phyloP scores from a whole-genome alignment of 208 protist genomes.

The Tritrichomonas foetus region DNA sequence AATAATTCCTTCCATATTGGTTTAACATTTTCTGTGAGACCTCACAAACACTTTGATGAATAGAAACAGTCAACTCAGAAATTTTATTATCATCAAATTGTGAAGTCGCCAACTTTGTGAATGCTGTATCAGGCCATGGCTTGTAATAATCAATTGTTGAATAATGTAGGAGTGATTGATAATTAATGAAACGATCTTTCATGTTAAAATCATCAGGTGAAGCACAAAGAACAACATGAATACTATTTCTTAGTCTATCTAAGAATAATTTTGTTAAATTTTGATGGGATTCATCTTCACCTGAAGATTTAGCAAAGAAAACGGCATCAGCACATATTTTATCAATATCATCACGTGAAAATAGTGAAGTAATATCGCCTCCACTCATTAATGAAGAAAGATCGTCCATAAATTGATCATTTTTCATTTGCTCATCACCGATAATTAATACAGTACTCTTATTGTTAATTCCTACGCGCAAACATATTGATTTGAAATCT shows the following conservation, averaged over 20 bases:
- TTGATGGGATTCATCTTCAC: slow-evolving; percentile 77
- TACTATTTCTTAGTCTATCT: slow-evolving; percentile 74
- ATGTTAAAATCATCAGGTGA: slow-evolving; percentile 79
- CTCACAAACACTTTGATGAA: slow-evolving; percentile 64
- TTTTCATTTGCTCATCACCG: slow-evolving; percentile 75
- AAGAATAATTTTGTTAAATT: slow-evolving; percentile 81
- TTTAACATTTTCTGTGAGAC: slow-evolving; percentile 71
- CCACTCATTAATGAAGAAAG: slow-evolving; percentile 92
- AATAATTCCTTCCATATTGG: slow-evolving; percentile 77
- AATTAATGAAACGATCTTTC: slow-evolving; percentile 80
- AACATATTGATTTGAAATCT: slow-evolving; percentile 58
- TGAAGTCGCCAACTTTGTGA: slow-evolving; percentile 69
- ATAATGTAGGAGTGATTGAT: slow-evolving; percentile 90
- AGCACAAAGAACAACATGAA: slow-evolving; percentile 87
- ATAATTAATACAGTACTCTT: slow-evolving; percentile 85
- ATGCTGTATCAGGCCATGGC: slow-evolving; percentile 82
- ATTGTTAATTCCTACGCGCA: slow-evolving; percentile 72
- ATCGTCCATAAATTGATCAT: slow-evolving; percentile 88
- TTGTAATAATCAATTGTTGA: slow-evolving; percentile 93
- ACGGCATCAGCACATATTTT: slow-evolving; percentile 66
- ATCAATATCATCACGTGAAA: slow-evolving; percentile 80
- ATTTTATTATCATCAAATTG: slow-evolving; percentile 51
- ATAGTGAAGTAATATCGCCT: slow-evolving; percentile 87
- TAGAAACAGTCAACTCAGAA: slow-evolving; percentile 73
- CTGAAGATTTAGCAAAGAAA: slow-evolving; percentile 51